Conservation (phyloP, 192 early-diverging fungal species). For the Entomortierella beljakovae region DNA sequence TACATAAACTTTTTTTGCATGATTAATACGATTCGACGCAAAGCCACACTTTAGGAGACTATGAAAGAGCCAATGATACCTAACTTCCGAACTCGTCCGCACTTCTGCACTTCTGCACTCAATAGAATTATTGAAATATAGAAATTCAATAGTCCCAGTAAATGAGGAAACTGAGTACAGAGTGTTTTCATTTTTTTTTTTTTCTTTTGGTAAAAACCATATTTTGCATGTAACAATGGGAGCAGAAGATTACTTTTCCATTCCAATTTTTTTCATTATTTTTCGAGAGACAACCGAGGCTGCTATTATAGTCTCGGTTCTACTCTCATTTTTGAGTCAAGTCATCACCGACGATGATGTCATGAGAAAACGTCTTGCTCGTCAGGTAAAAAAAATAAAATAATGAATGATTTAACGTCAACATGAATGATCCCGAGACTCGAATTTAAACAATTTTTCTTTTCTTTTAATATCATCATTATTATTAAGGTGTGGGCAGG, state of each 20-base stretch:
- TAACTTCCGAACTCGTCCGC: no score
- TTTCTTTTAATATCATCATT: no score
- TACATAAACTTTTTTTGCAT: no score
- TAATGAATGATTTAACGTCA: no score
- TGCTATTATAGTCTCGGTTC: constrained; percentile 86
- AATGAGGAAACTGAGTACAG: neutral
- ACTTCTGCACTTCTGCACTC: no score
- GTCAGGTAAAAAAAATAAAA: constrained; percentile 21
- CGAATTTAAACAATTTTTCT: constrained; percentile 8
- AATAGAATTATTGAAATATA: no score
- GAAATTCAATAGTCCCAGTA: no score
- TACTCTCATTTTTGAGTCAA: constrained; percentile 73
- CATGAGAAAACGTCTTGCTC: constrained; percentile 36
- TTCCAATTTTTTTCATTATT: constrained; percentile 80
- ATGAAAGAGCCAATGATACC: no score
- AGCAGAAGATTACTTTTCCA: constrained; percentile 34
- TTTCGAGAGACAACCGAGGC: constrained; percentile 89
- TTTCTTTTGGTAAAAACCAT: neutral
- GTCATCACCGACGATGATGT: constrained; percentile 28
- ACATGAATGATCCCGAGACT: no score
- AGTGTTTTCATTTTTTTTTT: neutral
- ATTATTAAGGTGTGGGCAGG: constrained; percentile 78
- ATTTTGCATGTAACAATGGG: no score
- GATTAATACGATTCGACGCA: no score
- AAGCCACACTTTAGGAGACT: no score